Evolutionary conservation across 2,329 filamentous ascomycete genomes (phyloP).

Genomic region (Cladosporium sp.): DNA sequence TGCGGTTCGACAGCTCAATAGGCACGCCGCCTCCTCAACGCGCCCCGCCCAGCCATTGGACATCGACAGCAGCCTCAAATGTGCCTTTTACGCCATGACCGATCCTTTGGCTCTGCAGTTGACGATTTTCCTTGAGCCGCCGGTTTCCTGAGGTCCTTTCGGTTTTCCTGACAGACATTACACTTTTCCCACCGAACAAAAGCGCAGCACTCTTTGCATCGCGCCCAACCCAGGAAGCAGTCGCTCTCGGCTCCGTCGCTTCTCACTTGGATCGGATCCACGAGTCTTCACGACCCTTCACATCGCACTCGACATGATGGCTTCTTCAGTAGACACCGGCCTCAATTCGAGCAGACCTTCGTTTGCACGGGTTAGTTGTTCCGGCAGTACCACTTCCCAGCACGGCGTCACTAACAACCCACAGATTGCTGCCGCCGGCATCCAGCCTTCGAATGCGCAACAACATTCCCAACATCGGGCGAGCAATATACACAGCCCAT

Average conservation of each 20-base stretch:
- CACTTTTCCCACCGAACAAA: slow-evolving; percentile 29
- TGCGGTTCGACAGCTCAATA: not conserved
- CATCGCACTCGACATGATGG: slow-evolving; percentile 34
- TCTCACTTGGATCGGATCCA: slow-evolving; percentile 22
- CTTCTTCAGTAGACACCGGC: slow-evolving; percentile 30
- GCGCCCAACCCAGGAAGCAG: slow-evolving; percentile 39
- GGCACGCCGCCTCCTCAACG: slow-evolving; percentile 14
- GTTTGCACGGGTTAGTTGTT: slow-evolving; percentile 39
- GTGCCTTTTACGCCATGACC: slow-evolving; percentile 53
- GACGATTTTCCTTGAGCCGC: slow-evolving; percentile 54
- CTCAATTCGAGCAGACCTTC: slow-evolving; percentile 35
- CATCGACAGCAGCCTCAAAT: slow-evolving; percentile 32
- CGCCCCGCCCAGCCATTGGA: slow-evolving; percentile 6
- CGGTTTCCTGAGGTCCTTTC: slow-evolving; percentile 41
- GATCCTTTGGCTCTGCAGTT: slow-evolving; percentile 47
- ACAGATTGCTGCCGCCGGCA: slow-evolving; percentile 36
- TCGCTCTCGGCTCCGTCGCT: slow-evolving; percentile 34
- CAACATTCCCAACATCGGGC: slow-evolving; percentile 24
- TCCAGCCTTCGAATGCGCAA: slow-evolving; percentile 31
- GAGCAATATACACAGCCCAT: slow-evolving; percentile 18
- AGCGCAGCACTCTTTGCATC: slow-evolving; percentile 29
- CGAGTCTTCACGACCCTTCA: slow-evolving; percentile 11
- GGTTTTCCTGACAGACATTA: slow-evolving; percentile 28
- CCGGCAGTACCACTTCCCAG: not conserved
- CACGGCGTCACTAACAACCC: not conserved